Conservation (phyloP, 2,329 filamentous ascomycete species). For the Phoma sp. region DNA sequence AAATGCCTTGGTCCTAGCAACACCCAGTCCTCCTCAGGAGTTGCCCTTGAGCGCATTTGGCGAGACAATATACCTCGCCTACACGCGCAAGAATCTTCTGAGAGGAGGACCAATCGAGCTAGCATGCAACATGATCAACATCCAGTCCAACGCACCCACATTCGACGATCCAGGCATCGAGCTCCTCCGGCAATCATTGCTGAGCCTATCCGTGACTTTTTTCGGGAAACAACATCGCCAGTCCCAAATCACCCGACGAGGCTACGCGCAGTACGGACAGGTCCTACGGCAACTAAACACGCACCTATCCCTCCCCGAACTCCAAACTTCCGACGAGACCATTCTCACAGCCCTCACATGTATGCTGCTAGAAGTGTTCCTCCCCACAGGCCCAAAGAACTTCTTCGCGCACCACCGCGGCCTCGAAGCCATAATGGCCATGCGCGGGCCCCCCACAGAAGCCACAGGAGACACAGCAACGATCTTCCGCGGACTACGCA, state of each 20-base stretch:
- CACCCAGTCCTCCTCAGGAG: constrained; percentile 3
- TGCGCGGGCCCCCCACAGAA: constrained; percentile 29
- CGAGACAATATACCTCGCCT: constrained; percentile 35
- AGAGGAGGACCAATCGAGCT: constrained; percentile 34
- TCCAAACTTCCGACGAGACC: constrained; percentile 32
- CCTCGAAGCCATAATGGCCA: constrained; percentile 34
- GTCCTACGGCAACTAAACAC: constrained; percentile 32
- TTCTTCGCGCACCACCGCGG: constrained; percentile 38
- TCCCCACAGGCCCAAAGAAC: constrained; percentile 34
- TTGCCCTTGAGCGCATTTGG: constrained; percentile 31
- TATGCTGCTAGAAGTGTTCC: constrained; percentile 37
- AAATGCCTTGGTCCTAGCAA: background rate
- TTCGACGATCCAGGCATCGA: constrained; percentile 18
- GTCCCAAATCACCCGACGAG: constrained; percentile 22
- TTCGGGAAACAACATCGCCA: constrained; percentile 36
- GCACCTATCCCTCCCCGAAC: constrained; percentile 21
- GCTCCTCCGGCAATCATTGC: constrained; percentile 30
- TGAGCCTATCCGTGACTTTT: constrained; percentile 33
- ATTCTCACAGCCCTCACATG: constrained; percentile 33
- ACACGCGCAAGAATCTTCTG: constrained; percentile 34
- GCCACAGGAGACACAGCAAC: constrained; percentile 13
- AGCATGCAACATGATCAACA: constrained; percentile 32
- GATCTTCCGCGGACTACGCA: constrained; percentile 29
- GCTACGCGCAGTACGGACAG: constrained; percentile 33
- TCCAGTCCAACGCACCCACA: background rate